Evolutionary conservation across 495 filamentous ascomycete genomes (phyloP), one percentile per base, ranked within the genome.

Genomic region (Penicillium robsamsonii): DNA sequence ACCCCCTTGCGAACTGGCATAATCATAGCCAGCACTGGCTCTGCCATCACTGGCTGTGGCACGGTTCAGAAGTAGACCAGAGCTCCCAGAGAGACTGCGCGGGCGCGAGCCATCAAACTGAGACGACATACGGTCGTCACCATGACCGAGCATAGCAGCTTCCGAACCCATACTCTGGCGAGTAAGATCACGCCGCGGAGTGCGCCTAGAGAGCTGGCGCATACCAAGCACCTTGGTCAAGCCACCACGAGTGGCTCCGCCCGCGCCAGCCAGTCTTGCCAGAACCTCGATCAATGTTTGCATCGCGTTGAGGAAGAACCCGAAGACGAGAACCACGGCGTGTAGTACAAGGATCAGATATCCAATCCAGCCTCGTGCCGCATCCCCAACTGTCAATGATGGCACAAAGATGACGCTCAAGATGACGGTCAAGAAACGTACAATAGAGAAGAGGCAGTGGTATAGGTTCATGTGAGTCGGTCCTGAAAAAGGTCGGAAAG

Each of bases 391-490:
- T 3, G 85, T 84, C 4, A 97, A 76, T 12, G 88, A 87, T 3
- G 92, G 91, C 12, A 92, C 80, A 70, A 98, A 98, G 2, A 92
- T 81, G 24, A 96, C 82, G 75, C 89, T 93, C 20, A 98, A 76
- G 30, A 97, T 78, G 37, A 94, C 84, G 1, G 86, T 86, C 12
- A 91, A 70, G 48, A 97, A 84, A 18, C 94, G 84, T 15, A 96
- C 74, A 12, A 83, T 74, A 2, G 91, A 82, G 67, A 96, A 96
- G 50, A 91, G 83, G 20, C 87, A 87, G 60, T 98, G 93, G 63
- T 95, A 96, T 5, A 88, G 79, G 65, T 97, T 97, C 95, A 97
- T 98, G n/a, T 92, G 96, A 1, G 95, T 97, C 33, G 90, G 85
- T 20, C 86, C 83, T 45, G 92, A 85, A 65, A 93, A 98, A 12